Base-by-base conservation (phyloP, 495 filamentous ascomycete genomes). In the Neurospora sp. region DNA sequence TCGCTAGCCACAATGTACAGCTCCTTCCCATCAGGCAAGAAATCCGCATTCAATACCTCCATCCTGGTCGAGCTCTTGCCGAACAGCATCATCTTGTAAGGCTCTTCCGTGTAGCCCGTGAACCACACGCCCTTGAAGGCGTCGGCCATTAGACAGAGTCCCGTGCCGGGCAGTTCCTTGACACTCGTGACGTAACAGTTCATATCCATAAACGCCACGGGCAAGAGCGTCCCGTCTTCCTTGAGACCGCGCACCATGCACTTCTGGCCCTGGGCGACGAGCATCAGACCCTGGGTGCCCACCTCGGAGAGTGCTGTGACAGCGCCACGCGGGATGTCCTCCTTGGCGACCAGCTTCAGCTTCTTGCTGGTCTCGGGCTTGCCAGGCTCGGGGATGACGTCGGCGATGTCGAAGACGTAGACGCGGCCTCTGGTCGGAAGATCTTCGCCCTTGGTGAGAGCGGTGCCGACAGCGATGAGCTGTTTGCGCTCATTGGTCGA, bases 151-250 rank as follows among this genome's bases (percentile, higher is more conserved):
- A 97, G 81, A 75, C 89, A 92, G 78, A 98, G 85, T 5, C 95
- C 94, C 0, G 94, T 96, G 1, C 91, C 90, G 35, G 87, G 87
- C 44, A 98, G 85, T 75, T 93, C 92, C 78, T 94, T 96, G 68
- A 91, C 89, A 5, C 91, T 87, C 3, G 88, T 93, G 40, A 97
- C 92, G 80, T 95, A 94, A 82, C 92, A 94, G 83, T 92, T 94
- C 90, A 97, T 94, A 77, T 99, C 96, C 89, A 99, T 92, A 77
- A 99, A 99, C 1, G 96, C 96, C 31, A 98, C 95, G 0, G 96
- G 96, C 2, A 98, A 86, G 61, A 98, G 86, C 5, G 89, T 92
- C 2, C 93, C 92, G 76, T 99, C 96, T 82, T 98, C 96, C 77
- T 98, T 98, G 1, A 99, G 85, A 44, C 96, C 96, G 69, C 96